Base-by-base conservation (phyloP, 1,139 yeast genomes). In the Pichia sp. region DNA sequence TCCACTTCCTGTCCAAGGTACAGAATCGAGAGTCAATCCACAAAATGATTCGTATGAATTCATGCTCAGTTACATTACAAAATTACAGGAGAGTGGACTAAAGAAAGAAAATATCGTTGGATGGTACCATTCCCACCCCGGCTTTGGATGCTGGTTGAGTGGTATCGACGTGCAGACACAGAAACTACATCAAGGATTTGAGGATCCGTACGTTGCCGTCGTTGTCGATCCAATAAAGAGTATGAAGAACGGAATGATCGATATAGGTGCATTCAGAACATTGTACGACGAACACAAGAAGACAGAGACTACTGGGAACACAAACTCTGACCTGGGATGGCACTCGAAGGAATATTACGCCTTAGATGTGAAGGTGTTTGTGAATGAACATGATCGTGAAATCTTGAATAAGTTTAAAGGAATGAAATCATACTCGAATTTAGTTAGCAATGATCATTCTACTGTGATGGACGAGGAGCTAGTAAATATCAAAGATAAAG, bases 61-160 rank as follows among this genome's bases (percentile, higher is more conserved):
- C 64, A 91, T 93, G 96, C 95, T 91, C 2, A 83, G 82, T 55
- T 90, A 85, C 64, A 69, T 86, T 45, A 83, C 83, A 50, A 73
- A 78, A 34, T 50, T 57, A 35, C 73, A 82, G 60, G 79, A 83
- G 51, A 71, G 70, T 40, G 50, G 49, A 2, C 80, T 79, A 9
- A 70, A 83, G 22, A 77, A 76, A 45, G 81, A 74, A 50, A 78
- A 86, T 57, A 85, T 93, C 33, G 89, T 90, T 15, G 97, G 97
- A 8, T 87, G 95, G 96, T 87, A 91, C 67, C 96, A 93, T 67
- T 90, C 97, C 3, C 99, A 93, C 66, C 98, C 98, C 0, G 97
- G 97, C 0, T 93, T 90, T 65, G 98, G 97, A 36, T 87, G 96
- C 63, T 86, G 96, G 96, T 68, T 90, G 37, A 83, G 93, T 53